Evolutionary conservation across 2,329 filamentous ascomycete species (phyloP).

Genomic region (Fusarium sp.): DNA sequence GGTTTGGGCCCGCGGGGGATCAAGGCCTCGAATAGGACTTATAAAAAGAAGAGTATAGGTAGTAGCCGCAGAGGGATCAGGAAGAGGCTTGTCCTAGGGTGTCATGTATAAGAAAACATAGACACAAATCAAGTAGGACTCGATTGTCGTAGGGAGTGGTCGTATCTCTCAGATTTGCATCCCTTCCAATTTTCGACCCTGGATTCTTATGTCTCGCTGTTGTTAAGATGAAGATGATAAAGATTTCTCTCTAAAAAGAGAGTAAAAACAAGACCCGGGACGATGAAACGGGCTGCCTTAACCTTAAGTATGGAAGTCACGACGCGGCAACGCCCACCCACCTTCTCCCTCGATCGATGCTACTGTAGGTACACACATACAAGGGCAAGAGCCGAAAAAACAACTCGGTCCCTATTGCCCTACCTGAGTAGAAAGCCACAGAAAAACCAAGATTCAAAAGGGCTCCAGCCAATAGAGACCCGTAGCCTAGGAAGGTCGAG

Average conservation of each 20-base stretch:
- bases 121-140: background rate
- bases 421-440: conserved; percentile 7
- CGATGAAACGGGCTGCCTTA: conserved; percentile 13
- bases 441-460: conserved; percentile 29
- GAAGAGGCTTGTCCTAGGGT: background rate
- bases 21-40: conserved; percentile 21
- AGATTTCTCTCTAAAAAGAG: background rate
- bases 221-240: background rate
- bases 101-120: background rate
- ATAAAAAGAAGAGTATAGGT: conserved; percentile 5
- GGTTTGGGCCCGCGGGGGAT: conserved; percentile 1
- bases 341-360: conserved; percentile 19
- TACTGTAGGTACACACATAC: background rate
- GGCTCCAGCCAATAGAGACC: conserved; percentile 31
- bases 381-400: background rate
- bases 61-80: too few species aligned
- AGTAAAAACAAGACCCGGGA: background rate
- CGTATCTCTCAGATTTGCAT: background rate
- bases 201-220: background rate
- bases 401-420: too few species aligned
- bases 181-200: background rate
- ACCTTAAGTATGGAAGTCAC: conserved; percentile 27
- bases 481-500: conserved; percentile 9
- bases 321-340: background rate
- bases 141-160: background rate